phyloP scores from a whole-genome alignment of 2,329 filamentous ascomycete genomes.

The Cryphonectria naterciae region DNA sequence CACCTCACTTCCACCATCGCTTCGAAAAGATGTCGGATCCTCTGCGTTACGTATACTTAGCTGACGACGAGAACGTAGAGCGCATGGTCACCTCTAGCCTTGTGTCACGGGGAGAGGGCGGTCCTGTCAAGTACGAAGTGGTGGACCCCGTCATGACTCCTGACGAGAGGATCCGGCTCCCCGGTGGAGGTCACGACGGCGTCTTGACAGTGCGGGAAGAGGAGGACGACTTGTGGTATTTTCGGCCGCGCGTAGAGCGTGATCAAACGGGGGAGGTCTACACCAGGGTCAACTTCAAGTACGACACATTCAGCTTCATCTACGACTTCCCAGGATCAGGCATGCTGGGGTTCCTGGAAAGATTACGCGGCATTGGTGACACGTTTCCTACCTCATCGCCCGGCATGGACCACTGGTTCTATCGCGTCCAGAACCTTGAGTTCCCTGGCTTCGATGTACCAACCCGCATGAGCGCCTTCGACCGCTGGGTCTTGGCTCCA shows the following conservation, averaged over 20 bases:
- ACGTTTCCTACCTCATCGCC: not conserved
- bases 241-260: not conserved
- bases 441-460: not conserved
- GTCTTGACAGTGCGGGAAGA: no score
- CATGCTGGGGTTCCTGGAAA: not conserved
- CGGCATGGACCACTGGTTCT: not conserved
- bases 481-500: not conserved
- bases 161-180: not conserved
- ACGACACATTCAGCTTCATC: not conserved
- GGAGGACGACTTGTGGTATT: no score
- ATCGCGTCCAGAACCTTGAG: not conserved
- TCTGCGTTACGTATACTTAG: not conserved
- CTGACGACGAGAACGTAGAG: not conserved
- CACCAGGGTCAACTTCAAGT: not conserved
- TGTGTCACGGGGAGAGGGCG: not conserved
- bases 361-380: not conserved
- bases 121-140: not conserved
- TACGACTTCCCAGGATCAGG: fast-evolving
- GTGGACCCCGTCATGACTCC: not conserved
- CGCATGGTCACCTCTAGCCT: not conserved
- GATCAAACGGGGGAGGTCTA: not conserved
- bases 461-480: not conserved
- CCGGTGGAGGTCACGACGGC: no score
- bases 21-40: not conserved
- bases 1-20: not conserved